These are phyloP conservation scores for Penicillium lividum DNA, from an alignment of 495 filamentous ascomycete genomes.

Conservation along the genomic window DNA sequence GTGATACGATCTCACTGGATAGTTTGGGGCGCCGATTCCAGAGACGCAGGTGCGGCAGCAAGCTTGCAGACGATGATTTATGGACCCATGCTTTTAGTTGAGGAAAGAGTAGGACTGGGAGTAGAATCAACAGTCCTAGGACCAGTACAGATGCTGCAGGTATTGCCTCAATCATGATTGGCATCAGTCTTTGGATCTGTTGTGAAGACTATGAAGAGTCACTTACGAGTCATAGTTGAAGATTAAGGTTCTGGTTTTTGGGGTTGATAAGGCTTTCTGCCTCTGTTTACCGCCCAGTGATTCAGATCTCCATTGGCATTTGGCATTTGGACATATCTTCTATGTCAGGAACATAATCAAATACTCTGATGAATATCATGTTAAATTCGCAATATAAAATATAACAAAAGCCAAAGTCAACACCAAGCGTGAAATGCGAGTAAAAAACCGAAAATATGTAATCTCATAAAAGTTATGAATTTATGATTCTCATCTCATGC, in stretches of 20 bases:
- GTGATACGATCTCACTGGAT: slow-evolving; percentile 37
- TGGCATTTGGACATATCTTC: neutral
- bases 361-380: neutral
- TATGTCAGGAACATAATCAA: neutral
- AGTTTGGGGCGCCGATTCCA: slow-evolving; percentile 22
- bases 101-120: slow-evolving; percentile 20
- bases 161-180: slow-evolving; percentile 13
- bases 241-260: neutral
- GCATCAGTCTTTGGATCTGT: neutral
- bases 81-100: slow-evolving; percentile 18
- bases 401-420: neutral
- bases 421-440: neutral
- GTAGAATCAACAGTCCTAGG: slow-evolving; percentile 18
- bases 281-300: no score
- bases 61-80: slow-evolving; percentile 5
- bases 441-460: neutral
- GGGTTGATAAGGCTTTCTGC: no score
- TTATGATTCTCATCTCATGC: slow-evolving; percentile 4
- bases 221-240: neutral
- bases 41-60: slow-evolving; percentile 13
- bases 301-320: no score
- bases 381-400: neutral
- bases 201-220: neutral
- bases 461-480: neutral
- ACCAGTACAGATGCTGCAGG: slow-evolving; percentile 10